Percentiles rank a stretch among this genome's conserved stretches.
These are phyloP conservation scores for Takashimella tepidaria DNA, from an alignment of 1,284 basidiomycete species.

Conservation along the genomic window DNA sequence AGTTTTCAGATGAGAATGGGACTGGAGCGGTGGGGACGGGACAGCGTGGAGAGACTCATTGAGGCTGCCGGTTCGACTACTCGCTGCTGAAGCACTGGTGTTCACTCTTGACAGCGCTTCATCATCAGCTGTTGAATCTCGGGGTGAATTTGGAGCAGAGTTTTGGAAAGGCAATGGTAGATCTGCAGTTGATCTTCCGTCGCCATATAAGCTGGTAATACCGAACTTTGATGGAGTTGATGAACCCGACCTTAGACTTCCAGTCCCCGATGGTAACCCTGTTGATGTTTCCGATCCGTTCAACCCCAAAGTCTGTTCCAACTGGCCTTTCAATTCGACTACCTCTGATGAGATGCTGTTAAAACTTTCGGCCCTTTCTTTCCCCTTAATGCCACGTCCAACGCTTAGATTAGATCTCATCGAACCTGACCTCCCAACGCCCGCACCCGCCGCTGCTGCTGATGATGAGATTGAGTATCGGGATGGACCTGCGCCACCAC, in stretches of 20 bases:
- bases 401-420: neutral
- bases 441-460: neutral
- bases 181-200: neutral
- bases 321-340: neutral
- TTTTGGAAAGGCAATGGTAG: neutral
- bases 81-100: neutral
- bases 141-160: neutral
- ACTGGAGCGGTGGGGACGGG: neutral
- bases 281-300: neutral
- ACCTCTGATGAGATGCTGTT: neutral
- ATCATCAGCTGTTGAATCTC: neutral
- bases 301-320: neutral
- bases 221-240: neutral
- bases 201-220: neutral
- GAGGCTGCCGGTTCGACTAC: neutral
- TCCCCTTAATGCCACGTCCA: neutral
- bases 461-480: constrained; percentile 1
- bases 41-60: neutral
- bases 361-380: neutral
- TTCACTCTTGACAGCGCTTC: neutral
- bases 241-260: neutral
- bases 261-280: neutral
- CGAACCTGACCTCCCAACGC: neutral
- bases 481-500: neutral
- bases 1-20: constrained; percentile 6